These are phyloP conservation scores for Bryoerythrophyllum caledonicum DNA, from an alignment of 225 moss, liverwort and hornwort genomes.

Conservation along the genomic window DNA sequence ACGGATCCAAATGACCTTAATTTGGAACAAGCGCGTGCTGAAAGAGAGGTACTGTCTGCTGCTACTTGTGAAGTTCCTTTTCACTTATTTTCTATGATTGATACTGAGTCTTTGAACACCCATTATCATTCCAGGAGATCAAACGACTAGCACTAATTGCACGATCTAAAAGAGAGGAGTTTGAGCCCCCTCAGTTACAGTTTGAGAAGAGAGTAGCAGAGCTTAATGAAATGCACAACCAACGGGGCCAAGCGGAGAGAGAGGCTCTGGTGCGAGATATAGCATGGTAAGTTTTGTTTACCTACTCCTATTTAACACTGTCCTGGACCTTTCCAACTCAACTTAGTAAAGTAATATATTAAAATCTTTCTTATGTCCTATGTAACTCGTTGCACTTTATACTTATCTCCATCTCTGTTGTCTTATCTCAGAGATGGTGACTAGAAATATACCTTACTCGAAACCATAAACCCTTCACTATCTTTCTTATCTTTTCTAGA, in stretches of 20 bases:
- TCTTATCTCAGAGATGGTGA: background rate
- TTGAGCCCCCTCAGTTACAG: conserved; percentile 47
- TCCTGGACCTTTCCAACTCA: background rate
- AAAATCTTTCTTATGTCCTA: background rate
- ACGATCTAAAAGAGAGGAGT: conserved; percentile 64
- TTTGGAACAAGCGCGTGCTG: conserved; percentile 72
- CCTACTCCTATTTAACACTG: background rate
- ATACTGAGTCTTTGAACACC: background rate
- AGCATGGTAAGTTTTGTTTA: conserved; percentile 53
- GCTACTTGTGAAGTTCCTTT: conserved; percentile 9
- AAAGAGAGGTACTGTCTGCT: conserved; percentile 73
- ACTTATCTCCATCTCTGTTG: background rate
- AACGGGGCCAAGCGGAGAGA: conserved; percentile 56
- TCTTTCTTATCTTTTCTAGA: too few relatives aligned
- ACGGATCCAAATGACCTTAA: conserved; percentile 73
- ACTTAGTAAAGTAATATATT: background rate
- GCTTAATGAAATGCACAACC: conserved; percentile 73
- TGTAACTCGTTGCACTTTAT: background rate
- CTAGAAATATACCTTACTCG: too few relatives aligned
- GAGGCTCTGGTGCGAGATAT: conserved; percentile 76
- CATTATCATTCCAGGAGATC: conserved; percentile 49
- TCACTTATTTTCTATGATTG: background rate
- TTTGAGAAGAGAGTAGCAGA: conserved; percentile 68
- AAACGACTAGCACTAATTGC: conserved; percentile 40
- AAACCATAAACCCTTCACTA: too few relatives aligned